A percentile compares a stretch with the other conserved stretches of the same genome.
phyloP scores from a whole-genome alignment of 129 eudicot species.

The Silybum marianum region DNA sequence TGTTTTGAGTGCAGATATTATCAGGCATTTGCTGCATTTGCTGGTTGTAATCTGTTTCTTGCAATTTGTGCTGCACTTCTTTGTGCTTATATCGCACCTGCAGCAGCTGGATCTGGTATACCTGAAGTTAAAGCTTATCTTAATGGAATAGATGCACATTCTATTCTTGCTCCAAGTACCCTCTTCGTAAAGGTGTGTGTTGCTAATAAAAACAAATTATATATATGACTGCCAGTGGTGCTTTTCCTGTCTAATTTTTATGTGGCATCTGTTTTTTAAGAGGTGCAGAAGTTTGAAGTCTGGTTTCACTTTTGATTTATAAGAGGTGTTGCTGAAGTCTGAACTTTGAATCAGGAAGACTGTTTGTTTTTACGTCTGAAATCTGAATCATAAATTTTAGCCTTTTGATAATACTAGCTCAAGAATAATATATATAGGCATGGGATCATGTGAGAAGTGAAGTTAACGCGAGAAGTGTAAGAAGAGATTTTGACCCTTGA shows the following conservation, averaged over 20 bases:
- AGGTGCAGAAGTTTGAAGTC: no score
- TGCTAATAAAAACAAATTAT: background rate
- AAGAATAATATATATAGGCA: no score
- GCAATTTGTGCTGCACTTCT: conserved; percentile 73
- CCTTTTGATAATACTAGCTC: no score
- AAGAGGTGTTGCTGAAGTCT: no score
- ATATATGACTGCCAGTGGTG: background rate
- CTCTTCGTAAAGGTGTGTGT: conserved; percentile 82
- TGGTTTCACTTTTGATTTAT: no score
- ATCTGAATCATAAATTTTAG: no score
- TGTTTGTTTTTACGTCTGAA: no score
- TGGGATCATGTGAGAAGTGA: no score
- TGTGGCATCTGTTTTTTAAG: no score
- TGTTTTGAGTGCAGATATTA: conserved; percentile 65
- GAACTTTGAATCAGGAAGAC: no score
- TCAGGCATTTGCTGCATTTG: conserved; percentile 71
- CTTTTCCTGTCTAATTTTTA: background rate
- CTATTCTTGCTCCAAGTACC: conserved; percentile 94
- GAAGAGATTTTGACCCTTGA: no score
- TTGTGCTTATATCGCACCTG: conserved; percentile 95
- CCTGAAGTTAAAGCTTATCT: conserved; percentile 99
- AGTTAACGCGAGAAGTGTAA: no score
- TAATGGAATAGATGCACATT: conserved; percentile 97
- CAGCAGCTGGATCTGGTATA: conserved; percentile 98
- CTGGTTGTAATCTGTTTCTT: conserved; percentile 67